Conservation (phyloP, 306 rosid genomes). For the Lagenaria siceraria region DNA sequence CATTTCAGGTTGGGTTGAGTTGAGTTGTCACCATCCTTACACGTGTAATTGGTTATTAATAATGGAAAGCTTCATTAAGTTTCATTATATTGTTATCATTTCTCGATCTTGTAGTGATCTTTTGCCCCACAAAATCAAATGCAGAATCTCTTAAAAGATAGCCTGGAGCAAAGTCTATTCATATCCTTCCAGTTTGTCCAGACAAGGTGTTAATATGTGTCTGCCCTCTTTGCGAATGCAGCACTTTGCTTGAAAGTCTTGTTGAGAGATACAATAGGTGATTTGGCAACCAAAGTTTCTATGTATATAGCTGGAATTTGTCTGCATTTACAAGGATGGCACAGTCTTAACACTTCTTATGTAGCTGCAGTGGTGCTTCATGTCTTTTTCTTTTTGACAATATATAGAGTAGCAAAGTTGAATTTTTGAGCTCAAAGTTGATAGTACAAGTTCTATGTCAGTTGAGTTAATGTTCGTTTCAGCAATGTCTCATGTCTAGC, state of each 20-base stretch:
- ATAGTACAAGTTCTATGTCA: too few species aligned
- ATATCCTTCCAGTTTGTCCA: neutral
- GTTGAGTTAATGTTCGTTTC: too few species aligned
- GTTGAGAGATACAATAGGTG: neutral
- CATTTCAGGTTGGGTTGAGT: neutral
- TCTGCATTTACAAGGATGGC: neutral
- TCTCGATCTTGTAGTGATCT: neutral
- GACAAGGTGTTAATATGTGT: neutral
- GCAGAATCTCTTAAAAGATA: conserved; percentile 51
- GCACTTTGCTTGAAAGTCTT: neutral
- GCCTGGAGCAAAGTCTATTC: conserved; percentile 14
- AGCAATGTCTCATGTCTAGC: neutral
- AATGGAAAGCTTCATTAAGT: neutral
- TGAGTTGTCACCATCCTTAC: neutral
- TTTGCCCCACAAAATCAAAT: conserved; percentile 14
- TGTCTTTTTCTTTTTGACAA: too few species aligned
- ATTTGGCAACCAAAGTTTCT: neutral
- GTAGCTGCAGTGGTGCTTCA: neutral
- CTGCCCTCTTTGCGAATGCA: neutral
- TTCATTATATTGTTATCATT: neutral
- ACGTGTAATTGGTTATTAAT: neutral
- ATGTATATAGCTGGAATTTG: neutral
- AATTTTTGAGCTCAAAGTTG: too few species aligned
- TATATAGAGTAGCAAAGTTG: too few species aligned
- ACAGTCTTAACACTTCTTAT: neutral